These are phyloP conservation scores for Grigorovia transvaalensis DNA, from an alignment of 805 yeast species.

Conservation along the genomic window DNA sequence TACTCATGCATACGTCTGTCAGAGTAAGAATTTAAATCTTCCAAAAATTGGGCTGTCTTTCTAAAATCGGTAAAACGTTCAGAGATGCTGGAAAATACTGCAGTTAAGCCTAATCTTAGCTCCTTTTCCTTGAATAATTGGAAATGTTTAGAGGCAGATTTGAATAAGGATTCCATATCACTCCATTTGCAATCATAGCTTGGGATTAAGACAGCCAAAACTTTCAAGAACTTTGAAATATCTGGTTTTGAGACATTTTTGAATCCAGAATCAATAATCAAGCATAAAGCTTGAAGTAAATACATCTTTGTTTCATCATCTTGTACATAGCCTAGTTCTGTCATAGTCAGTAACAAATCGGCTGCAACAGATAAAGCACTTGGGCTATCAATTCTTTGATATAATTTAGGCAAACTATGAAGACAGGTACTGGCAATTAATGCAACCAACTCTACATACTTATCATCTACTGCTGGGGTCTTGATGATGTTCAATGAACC, in stretches of 20 bases:
- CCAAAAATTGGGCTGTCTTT: slow-evolving; percentile 42
- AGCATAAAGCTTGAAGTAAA: slow-evolving; percentile 47
- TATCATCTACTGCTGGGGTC: slow-evolving; percentile 33
- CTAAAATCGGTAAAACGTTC: slow-evolving; percentile 34
- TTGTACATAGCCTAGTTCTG: slow-evolving; percentile 48
- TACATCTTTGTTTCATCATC: slow-evolving; percentile 43
- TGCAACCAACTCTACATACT: slow-evolving; percentile 41
- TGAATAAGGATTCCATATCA: slow-evolving; percentile 41
- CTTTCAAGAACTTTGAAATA: slow-evolving; percentile 45
- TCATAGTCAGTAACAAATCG: slow-evolving; percentile 39
- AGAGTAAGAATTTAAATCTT: slow-evolving; percentile 63
- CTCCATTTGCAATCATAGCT: slow-evolving; percentile 44
- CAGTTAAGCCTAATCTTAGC: slow-evolving; percentile 53
- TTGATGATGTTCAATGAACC: slow-evolving; percentile 41
- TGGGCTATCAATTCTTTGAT: slow-evolving; percentile 30
- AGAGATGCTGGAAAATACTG: slow-evolving; percentile 52
- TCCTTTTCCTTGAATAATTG: slow-evolving; percentile 46
- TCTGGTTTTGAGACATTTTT: slow-evolving; percentile 41
- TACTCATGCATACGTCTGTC: slow-evolving; percentile 53
- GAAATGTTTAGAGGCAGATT: slow-evolving; percentile 46
- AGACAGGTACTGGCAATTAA: slow-evolving; percentile 50
- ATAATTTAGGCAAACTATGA: slow-evolving; percentile 39
- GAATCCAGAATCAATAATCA: slow-evolving; percentile 49
- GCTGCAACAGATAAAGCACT: slow-evolving; percentile 45
- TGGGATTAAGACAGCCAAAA: slow-evolving; percentile 45